phyloP scores from a whole-genome alignment of 164 flowering plant species.

The Kalanchoe fedtschenkoi region DNA sequence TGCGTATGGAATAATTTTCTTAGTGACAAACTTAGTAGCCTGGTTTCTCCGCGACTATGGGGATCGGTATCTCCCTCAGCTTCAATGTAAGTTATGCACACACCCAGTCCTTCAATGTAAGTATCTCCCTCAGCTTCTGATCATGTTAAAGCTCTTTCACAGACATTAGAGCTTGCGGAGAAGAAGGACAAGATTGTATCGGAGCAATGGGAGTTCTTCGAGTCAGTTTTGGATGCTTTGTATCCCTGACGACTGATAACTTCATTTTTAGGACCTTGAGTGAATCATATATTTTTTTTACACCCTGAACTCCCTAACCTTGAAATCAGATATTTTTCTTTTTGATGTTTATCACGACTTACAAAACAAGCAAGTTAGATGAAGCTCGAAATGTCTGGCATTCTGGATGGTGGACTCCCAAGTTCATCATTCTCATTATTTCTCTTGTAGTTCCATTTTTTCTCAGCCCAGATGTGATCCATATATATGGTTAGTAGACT shows the following conservation, averaged over 20 bases:
- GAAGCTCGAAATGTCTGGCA: constrained; percentile 69
- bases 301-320: constrained; percentile 36
- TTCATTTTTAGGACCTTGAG: not conserved
- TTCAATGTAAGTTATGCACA: constrained; percentile 37
- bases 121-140: not conserved
- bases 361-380: constrained; percentile 41
- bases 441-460: constrained; percentile 48
- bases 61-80: constrained; percentile 27
- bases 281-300: not conserved
- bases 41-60: constrained; percentile 85
- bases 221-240: constrained; percentile 83
- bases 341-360: constrained; percentile 58
- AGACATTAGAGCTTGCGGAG: constrained; percentile 63
- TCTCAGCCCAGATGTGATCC: constrained; percentile 39
- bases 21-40: constrained; percentile 51
- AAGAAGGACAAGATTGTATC: constrained; percentile 42
- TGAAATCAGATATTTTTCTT: constrained; percentile 61
- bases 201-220: constrained; percentile 84
- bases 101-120: not conserved
- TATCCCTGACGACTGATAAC: constrained; percentile 33
- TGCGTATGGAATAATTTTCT: constrained; percentile 53
- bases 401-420: constrained; percentile 64
- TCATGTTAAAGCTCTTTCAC: constrained; percentile 6
- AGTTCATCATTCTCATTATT: constrained; percentile 36
- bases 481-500: constrained; percentile 48